Evolutionary conservation across 2,329 filamentous ascomycete genomes (phyloP), one percentile per base, ranked within the genome.

Genomic region (Apiospora marii): DNA sequence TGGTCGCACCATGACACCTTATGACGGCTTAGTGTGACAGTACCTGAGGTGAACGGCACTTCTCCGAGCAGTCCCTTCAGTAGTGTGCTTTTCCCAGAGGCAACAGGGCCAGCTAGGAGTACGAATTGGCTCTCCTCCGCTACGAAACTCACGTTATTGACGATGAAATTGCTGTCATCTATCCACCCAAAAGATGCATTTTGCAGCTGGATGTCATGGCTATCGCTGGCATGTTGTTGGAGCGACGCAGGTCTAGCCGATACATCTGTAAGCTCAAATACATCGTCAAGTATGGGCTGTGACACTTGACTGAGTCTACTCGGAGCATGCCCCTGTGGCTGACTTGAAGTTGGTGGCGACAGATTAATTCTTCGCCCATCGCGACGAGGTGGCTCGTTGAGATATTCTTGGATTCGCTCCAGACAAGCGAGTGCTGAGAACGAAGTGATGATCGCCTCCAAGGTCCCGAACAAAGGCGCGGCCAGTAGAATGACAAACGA

Each of bases 361-460:
- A 34, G 1, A 5, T 41, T 12, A 67, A 70, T 27, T 14, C 22
- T 27, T 14, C 27, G 12, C 27, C 27, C 14, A 27, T 81, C 79
- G 8, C 44, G 70, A 0, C 74, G 77, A 8, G 76, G 69, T 7
- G 73, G 71, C 24, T 76, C 73, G 1, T 73, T 22, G 6, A 83
- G 76, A 44, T 79, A 84, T 14, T 73, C 75, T 51, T 84, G 77
- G 5, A 84, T 82, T 2, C 83, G 76, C 37, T 78, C 78, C 74
- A 84, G 81, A 3, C 82, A 83, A 0, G 81, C 83, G 27, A 82
- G 71, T 0, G 82, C 81, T 12, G 83, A 79, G 58, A 79, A 82
- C 46, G 84, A 51, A 27, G 80, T 75, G 0, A 84, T 78, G 27
- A 84, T 77, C 0, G 79, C 75, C 70, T 81, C 79, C 34, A 84